Base-by-base conservation (phyloP, 192 early-diverging fungal species). In the Chytriomyces confervae region DNA sequence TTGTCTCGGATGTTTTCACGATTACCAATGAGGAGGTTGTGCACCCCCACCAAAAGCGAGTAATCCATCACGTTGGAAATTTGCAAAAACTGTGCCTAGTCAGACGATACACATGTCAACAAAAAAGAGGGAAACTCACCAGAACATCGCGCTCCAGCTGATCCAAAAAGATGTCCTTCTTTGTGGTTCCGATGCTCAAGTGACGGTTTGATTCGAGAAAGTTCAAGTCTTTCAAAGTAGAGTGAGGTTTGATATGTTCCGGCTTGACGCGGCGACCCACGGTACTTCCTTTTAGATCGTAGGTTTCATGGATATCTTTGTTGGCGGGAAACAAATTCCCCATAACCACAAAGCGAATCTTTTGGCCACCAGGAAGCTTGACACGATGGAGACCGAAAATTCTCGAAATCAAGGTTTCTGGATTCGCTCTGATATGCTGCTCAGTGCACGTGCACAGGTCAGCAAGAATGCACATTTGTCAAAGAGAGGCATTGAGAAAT, bases 301-400 rank as follows among this genome's bases (percentile, higher is more conserved):
- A 99, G 57, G 91, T 93, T 79, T 95, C 93, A 77, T 98, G 96
- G 43, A 99, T 95, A 85, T 99, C 96, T 81, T 94, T 91, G 88
- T 97, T 96, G 16, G 95, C 89, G n/a, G 98, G 97, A 98, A 96
- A 70, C 16, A 99, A 93, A 81, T 99, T 99, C 65, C 93, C 95
- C 98, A 99, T 99, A 24, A 99, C 96, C 7, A 99, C 95, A 86
- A 99, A 99, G 85, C 98, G 96, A 61, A 99, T 94, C 83, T 98
- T 98, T 57, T 90, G 85, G 60, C 93, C 93, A 43, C 93, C 94
- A 47, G 95, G 95, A 60, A 97, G 84, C 85, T 98, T 98, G 66
- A 99, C 94, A 66, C 98, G 92, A 79, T 98, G 96, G 57, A 99
- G 85, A 46, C 97, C 97, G 84, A 96, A 97, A 77, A 97, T 95